Evolutionary conservation across 1,139 yeast genomes (phyloP), one percentile per base, ranked within the genome.

Genomic region (Torulaspora pretoriensis): DNA sequence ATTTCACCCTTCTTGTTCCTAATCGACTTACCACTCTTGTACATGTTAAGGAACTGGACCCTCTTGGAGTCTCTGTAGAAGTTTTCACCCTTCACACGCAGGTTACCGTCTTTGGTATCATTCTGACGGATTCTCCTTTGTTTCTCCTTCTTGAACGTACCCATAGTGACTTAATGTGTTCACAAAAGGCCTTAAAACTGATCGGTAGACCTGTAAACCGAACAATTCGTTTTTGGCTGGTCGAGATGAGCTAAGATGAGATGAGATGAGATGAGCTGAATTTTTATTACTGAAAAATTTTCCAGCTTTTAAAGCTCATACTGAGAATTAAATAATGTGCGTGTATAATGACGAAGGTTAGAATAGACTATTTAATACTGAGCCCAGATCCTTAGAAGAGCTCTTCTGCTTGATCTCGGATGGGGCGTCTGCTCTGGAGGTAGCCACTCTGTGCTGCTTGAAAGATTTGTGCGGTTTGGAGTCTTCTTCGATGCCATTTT

Each of bases 81-180:
- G 72, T 92, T 92, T 68, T 92, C 98, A 58, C 98, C 98, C 68
- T 92, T 92, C 43, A 88, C 95, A 51, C 95, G 82, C 50, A 92
- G 77, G 63, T 92, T 90, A 30, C 96, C 97, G 66, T 85, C 96
- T 63, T 87, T 78, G 59, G 81, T 75, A 60, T 83, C 88, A 46
- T 83, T 83, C 65, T 89, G 87, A 61, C 95, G 83, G 51, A 75
- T 75, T 64, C 96, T 78, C 73, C 97, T 83, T 60, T 74, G 77
- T 65, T 85, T 86, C 69, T 90, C 97, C 62, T 88, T 92, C 75
- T 92, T 92, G 50, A 80, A 90, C 31, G 89, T 83, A 63, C 97
- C 97, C 98, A 92, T 90, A 55, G 46, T 56, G 22, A 29, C 8
- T 29, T 12, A 26, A 10, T 26, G 5, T n/a, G 8, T 12, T 26